These are phyloP conservation scores for Leccinum holopus DNA, from an alignment of 1,284 basidiomycete genomes.

Conservation along the genomic window DNA sequence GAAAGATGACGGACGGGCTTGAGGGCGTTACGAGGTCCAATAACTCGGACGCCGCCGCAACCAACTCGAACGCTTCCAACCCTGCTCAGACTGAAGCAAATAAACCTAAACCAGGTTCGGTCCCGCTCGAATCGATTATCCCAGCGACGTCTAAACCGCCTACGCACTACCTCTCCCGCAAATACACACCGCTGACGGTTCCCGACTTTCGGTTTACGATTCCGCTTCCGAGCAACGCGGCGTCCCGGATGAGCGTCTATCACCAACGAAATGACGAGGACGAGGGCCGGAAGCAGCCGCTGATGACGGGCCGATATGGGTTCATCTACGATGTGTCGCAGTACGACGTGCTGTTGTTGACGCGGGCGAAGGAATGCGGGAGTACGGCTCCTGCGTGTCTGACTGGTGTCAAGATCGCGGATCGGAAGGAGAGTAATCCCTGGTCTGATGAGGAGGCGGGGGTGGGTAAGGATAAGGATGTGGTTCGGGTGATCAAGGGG, in stretches of 20 bases:
- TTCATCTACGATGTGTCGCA: constrained; percentile 89
- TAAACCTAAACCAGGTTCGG: constrained; percentile 56
- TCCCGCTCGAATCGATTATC: constrained; percentile 90
- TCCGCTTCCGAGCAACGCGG: constrained; percentile 45
- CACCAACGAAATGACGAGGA: constrained; percentile 41
- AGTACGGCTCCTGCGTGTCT: constrained; percentile 80
- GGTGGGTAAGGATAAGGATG: constrained; percentile 12
- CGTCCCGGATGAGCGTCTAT: constrained; percentile 54
- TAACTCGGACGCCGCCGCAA: background rate
- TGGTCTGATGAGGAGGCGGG: constrained; percentile 63
- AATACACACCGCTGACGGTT: constrained; percentile 68
- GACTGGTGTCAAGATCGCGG: constrained; percentile 84
- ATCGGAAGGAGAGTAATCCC: constrained; percentile 72
- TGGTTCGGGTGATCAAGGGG: constrained; percentile 61
- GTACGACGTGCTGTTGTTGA: constrained; percentile 77
- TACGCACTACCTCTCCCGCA: constrained; percentile 71
- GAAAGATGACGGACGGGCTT: constrained; percentile 35
- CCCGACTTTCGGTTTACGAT: constrained; percentile 68
- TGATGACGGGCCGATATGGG: constrained; percentile 87
- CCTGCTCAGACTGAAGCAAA: constrained; percentile 23
- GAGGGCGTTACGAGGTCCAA: constrained; percentile 30
- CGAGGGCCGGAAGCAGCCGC: constrained; percentile 52
- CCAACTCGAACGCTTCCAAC: constrained; percentile 10
- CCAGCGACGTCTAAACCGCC: constrained; percentile 85
- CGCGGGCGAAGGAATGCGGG: constrained; percentile 70